These are phyloP conservation scores for Cucurbita maxima DNA, from an alignment of 306 rosid genomes.

Conservation along the genomic window DNA sequence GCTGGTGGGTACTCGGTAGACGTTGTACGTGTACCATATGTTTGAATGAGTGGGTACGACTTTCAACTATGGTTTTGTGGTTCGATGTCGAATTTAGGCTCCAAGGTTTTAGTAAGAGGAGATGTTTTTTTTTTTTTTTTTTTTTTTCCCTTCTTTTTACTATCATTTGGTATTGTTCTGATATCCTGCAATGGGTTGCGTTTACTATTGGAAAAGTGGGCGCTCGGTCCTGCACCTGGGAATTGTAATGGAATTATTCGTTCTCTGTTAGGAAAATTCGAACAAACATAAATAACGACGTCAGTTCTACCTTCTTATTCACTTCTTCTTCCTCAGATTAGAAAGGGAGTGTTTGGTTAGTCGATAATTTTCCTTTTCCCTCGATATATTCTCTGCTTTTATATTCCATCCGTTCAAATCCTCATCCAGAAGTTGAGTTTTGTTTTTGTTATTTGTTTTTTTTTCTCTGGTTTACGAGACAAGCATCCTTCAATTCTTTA, in stretches of 20 bases:
- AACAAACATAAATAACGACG: neutral
- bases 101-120: neutral
- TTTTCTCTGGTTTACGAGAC: neutral
- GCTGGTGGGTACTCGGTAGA: neutral
- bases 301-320: neutral
- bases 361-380: neutral
- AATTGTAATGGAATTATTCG: neutral
- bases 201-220: neutral
- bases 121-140: no score
- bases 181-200: neutral
- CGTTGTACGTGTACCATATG: neutral
- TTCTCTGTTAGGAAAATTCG: neutral
- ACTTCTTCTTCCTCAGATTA: neutral
- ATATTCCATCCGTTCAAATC: neutral
- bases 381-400: neutral
- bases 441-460: neutral
- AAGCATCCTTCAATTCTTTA: neutral
- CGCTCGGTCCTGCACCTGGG: neutral
- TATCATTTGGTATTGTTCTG: neutral
- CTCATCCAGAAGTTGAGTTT: neutral
- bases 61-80: neutral
- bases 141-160: neutral
- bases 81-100: neutral
- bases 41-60: neutral
- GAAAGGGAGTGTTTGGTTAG: neutral